A percentile compares a stretch with the other conserved stretches of the same genome.
phyloP scores from a whole-genome alignment of 345 rosid species.

The Stellera chamaejasme region DNA sequence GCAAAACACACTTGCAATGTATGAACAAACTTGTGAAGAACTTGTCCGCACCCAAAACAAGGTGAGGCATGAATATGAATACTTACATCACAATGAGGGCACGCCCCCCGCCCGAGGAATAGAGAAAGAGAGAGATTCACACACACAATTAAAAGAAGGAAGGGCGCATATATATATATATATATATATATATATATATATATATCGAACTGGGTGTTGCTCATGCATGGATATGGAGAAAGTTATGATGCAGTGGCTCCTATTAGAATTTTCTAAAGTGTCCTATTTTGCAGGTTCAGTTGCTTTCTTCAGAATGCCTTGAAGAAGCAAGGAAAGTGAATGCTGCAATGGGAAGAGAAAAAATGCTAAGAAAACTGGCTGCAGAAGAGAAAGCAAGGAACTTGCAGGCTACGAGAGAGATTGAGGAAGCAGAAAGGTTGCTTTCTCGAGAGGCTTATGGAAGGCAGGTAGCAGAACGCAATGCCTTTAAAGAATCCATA shows the following conservation, averaged over 20 bases:
- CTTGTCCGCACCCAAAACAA: conserved; percentile 61
- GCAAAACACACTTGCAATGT: conserved; percentile 52
- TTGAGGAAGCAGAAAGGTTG: conserved; percentile 57
- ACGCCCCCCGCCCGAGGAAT: too few relatives aligned
- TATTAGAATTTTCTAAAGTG: background rate
- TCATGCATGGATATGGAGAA: background rate
- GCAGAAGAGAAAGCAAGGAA: conserved; percentile 63
- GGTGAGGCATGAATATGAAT: conserved; percentile 26
- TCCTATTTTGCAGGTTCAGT: conserved; percentile 41
- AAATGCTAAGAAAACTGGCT: conserved; percentile 50
- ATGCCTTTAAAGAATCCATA: conserved; percentile 48
- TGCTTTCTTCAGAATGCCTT: conserved; percentile 56
- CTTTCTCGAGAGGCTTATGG: conserved; percentile 52
- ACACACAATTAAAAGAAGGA: background rate
- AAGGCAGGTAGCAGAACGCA: conserved; percentile 65
- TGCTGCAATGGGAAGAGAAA: conserved; percentile 61
- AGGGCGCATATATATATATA: background rate
- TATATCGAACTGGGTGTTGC: background rate
- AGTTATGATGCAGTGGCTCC: too few relatives aligned
- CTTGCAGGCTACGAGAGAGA: conserved; percentile 53
- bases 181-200: background rate
- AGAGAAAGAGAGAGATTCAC: background rate
- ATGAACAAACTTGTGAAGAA: conserved; percentile 63
- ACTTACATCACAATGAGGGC: too few relatives aligned
- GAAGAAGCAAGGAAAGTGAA: conserved; percentile 57